Base-by-base conservation (phyloP, 805 yeast species). In the Scheffersomyces spartinae region DNA sequence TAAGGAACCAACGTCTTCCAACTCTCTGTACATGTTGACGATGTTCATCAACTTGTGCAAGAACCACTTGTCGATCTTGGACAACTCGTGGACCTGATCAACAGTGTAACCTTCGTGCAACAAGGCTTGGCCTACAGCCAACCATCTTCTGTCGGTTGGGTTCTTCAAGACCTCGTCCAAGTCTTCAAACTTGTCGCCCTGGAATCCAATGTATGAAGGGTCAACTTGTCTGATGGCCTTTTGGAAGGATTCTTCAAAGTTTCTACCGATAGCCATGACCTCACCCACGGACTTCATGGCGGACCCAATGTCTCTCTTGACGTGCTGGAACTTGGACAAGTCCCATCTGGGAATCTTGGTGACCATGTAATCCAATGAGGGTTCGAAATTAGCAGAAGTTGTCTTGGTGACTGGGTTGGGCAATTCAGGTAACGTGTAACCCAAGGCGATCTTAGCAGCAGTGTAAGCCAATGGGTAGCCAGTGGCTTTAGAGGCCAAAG, bases 281-380 rank as follows among this genome's bases (percentile, higher is more conserved):
- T 88, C 98, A 55, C 98, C 98, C 29, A 88, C 98, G 32, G 96
- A 86, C 58, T 88, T 88, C 98, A 88, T 88, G 22, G 96, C 75
- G 7, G 95, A 82, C 24, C 95, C 95, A 48, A 88, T 80, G 35
- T 79, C 84, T 55, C 95, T 74, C 53, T 83, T 81, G 36, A 88
- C 98, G 47, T 84, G 94, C 52, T 81, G 93, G 66, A 88, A 91
- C 68, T 88, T 88, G 40, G 91, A 57, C 54, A 88, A 65, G 65
- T 88, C 98, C 98, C 98, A 88, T 61, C 96, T 76, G 42, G 98
- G 98, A 48, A 88, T 85, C 69, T 88, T 88, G 42, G 94, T 84
- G 31, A 88, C 98, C 64, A 86, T 75, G 60, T 88, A 88, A 61
- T 88, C 98, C 43, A 88, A 69, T 14, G 95, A 83, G 17, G 98